phyloP scores from a whole-genome alignment of 371 early-diverging fungal species.

The Rhizomucor pusillus region DNA sequence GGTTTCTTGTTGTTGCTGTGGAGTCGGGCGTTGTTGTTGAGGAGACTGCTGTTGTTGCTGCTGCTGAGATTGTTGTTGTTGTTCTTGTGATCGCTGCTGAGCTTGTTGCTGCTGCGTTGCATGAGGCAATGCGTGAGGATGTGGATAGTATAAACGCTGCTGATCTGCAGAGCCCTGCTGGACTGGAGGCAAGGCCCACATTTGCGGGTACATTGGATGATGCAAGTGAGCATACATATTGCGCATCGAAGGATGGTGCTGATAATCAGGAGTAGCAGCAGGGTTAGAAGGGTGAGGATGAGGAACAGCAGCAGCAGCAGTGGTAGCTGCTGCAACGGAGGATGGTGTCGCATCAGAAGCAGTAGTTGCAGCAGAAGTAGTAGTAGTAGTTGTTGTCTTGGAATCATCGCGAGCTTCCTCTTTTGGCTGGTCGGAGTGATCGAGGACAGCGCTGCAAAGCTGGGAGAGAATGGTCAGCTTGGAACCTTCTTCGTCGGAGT shows the following conservation, averaged over 20 bases:
- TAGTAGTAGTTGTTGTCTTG: not conserved
- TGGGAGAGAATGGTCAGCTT: conserved; percentile 48
- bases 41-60: conserved; percentile 21
- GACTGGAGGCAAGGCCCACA: too few relatives aligned
- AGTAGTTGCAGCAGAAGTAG: not conserved
- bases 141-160: too few relatives aligned
- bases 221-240: not conserved
- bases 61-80: not conserved
- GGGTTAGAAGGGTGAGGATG: not conserved
- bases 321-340: not conserved
- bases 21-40: conserved; percentile 12
- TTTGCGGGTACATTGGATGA: not conserved
- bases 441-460: conserved; percentile 48
- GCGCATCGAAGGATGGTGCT: too few relatives aligned
- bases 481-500: conserved; percentile 46
- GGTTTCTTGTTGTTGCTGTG: conserved; percentile 1
- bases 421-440: conserved; percentile 26
- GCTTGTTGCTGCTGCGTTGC: not conserved
- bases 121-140: too few relatives aligned
- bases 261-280: too few relatives aligned
- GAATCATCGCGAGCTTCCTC: conserved; percentile 1
- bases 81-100: conserved; percentile 3
- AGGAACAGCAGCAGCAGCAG: not conserved
- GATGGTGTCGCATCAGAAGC: too few relatives aligned
- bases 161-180: too few relatives aligned